Conservation (phyloP, 2,329 filamentous ascomycete genomes). For the Westerdykella ornata region DNA sequence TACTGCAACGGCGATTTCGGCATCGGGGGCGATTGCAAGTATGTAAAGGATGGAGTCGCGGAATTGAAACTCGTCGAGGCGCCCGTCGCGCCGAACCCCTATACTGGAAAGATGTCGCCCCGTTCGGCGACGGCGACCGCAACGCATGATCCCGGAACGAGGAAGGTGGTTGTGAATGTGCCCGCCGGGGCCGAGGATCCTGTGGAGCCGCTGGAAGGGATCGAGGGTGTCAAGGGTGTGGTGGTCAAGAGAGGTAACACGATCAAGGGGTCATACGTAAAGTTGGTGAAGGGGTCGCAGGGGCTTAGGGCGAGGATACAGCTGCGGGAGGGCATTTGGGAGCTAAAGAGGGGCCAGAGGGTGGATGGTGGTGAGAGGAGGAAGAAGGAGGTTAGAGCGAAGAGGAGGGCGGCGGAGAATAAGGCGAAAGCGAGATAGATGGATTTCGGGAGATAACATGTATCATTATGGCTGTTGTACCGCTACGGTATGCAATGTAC, state of each 20-base stretch:
- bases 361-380: slow-evolving; percentile 94
- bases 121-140: slow-evolving; percentile 42
- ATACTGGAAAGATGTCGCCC: slow-evolving; percentile 18
- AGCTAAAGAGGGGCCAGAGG: slow-evolving; percentile 78
- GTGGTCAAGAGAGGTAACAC: slow-evolving; percentile 60
- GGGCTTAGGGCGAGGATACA: slow-evolving; percentile 59
- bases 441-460: no score
- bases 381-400: slow-evolving; percentile 76
- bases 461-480: no score
- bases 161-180: slow-evolving; percentile 56
- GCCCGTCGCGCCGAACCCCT: slow-evolving; percentile 32
- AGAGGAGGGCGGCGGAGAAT: slow-evolving; percentile 72
- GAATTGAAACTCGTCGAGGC: slow-evolving; percentile 55
- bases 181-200: slow-evolving; percentile 37
- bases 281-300: slow-evolving; percentile 56
- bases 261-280: slow-evolving; percentile 69
- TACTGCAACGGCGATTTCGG: slow-evolving; percentile 74
- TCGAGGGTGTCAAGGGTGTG: slow-evolving; percentile 57
- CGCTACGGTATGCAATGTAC: not conserved
- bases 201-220: slow-evolving; percentile 39
- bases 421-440: slow-evolving; percentile 53
- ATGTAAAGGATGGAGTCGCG: slow-evolving; percentile 57
- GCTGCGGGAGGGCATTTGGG: slow-evolving; percentile 86
- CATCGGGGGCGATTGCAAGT: slow-evolving; percentile 71
- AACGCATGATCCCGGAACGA: slow-evolving; percentile 49